phyloP scores from a whole-genome alignment of 2,329 filamentous ascomycete genomes.

The Arachnomyces sp. region DNA sequence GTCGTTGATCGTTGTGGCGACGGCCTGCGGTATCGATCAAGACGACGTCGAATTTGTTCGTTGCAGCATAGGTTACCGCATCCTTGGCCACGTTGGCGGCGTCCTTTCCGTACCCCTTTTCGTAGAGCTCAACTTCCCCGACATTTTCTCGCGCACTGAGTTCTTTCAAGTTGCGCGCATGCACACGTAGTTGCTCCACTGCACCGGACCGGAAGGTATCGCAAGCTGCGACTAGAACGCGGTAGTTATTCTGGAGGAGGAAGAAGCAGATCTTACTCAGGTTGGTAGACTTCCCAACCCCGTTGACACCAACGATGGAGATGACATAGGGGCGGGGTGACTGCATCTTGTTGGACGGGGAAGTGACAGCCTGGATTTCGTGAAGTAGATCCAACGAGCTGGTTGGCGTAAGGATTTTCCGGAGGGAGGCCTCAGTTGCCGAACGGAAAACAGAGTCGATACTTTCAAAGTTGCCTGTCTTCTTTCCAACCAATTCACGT shows the following conservation, averaged over 20 bases:
- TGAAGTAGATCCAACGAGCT: conserved; percentile 89
- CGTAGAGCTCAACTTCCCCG: conserved; percentile 80
- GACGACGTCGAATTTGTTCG: conserved; percentile 79
- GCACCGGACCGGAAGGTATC: conserved; percentile 97
- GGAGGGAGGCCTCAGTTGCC: conserved; percentile 85
- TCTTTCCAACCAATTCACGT: conserved; percentile 78
- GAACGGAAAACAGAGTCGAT: conserved; percentile 74
- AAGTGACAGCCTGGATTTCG: conserved; percentile 74
- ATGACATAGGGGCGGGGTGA: conserved; percentile 82
- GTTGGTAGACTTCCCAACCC: conserved; percentile 96
- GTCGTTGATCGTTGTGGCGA: conserved; percentile 85
- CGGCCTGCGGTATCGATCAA: conserved; percentile 94
- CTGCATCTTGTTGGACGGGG: conserved; percentile 56
- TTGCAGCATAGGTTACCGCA: conserved; percentile 70
- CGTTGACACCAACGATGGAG: conserved; percentile 96
- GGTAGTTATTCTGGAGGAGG: conserved; percentile 92
- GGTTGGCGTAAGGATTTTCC: conserved; percentile 91
- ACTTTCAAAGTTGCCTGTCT: conserved; percentile 84
- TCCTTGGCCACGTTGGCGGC: conserved; percentile 92
- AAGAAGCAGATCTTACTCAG: conserved; percentile 98
- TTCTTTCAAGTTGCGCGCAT: conserved; percentile 88
- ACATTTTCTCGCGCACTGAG: conserved; percentile 71
- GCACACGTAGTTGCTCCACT: conserved; percentile 92
- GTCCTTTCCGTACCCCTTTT: conserved; percentile 97
- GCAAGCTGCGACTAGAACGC: conserved; percentile 84